Evolutionary conservation across 2,329 filamentous ascomycete genomes (phyloP).

Genomic region (Phialophora verrucosa): DNA sequence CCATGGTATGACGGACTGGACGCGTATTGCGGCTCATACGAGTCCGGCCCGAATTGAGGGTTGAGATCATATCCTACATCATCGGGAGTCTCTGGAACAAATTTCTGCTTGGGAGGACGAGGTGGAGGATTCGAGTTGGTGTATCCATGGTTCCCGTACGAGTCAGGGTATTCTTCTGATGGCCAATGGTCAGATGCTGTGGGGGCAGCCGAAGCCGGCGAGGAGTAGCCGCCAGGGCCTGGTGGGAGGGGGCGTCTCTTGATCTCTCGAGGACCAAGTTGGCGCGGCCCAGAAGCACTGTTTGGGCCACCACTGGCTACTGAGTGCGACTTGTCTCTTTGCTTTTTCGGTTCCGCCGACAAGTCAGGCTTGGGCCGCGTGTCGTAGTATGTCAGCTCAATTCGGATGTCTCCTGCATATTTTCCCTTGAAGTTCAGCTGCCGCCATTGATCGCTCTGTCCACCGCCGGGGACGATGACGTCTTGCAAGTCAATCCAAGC

Average conservation of each 20-base stretch:
- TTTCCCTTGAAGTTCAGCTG: slow-evolving; percentile 84
- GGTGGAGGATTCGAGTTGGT: slow-evolving; percentile 28
- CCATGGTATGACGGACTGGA: slow-evolving; percentile 17
- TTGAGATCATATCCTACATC: slow-evolving; percentile 32
- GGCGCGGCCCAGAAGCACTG: slow-evolving; percentile 52
- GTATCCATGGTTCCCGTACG: slow-evolving; percentile 17
- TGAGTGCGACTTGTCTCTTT: slow-evolving; percentile 46
- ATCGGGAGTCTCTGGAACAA: slow-evolving; percentile 34
- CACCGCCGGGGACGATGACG: slow-evolving; percentile 83
- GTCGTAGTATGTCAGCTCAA: slow-evolving; percentile 97
- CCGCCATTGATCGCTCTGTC: slow-evolving; percentile 95
- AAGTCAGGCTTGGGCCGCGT: slow-evolving; percentile 80
- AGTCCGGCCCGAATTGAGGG: slow-evolving; percentile 28
- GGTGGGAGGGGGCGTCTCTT: slow-evolving; percentile 84
- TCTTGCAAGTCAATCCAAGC: slow-evolving; percentile 83
- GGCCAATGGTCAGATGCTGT: slow-evolving; percentile 20
- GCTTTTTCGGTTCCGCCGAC: slow-evolving; percentile 60
- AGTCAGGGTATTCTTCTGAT: slow-evolving; percentile 37
- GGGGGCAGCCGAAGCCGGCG: slow-evolving; percentile 9
- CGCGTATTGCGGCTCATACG: slow-evolving; percentile 19
- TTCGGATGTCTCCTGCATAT: slow-evolving; percentile 91
- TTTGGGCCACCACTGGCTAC: slow-evolving; percentile 41
- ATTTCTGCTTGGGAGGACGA: slow-evolving; percentile 34
- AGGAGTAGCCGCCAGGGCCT: slow-evolving; percentile 60
- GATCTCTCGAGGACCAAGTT: slow-evolving; percentile 62